Evolutionary conservation across 2,329 filamentous ascomycete genomes (phyloP), one percentile per base, ranked within the genome.

Genomic region (Botryotinia convoluta): DNA sequence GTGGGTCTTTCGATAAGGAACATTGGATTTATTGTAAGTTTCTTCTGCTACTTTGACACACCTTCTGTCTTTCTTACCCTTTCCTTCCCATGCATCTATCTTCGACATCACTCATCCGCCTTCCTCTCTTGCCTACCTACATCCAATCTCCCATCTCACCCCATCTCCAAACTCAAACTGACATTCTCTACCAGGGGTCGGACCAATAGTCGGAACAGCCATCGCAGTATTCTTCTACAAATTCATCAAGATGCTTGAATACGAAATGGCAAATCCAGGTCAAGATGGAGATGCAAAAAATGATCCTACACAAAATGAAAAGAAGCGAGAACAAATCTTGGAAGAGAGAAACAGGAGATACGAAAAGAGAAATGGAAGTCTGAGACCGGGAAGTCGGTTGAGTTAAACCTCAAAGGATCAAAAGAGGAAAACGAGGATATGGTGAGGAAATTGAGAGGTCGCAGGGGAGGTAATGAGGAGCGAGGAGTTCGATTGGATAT

Each of bases 211-310:
- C 71, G 87, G 87, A 0, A 76, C 85, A 1, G 72, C 85, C 16
- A 78, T 89, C 26, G 86, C 87, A 1, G 84, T 82, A 26, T 83
- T 72, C 26, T 83, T 87, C 60, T 89, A 87, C 80, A 82, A 82
- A 70, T 76, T 86, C 26, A 81, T 89, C 75, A 87, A 87, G 79
- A 79, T 81, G 67, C 81, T 88, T 37, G 83, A 88, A 73, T 89
- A 88, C 79, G 81, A 85, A 75, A 85, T 54, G 88, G 87, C 75
- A 5, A 79, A 78, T 39, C 77, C 77, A 39, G 77, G 86, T 6
- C 77, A 79, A 72, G 77, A 78, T n/a, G 71, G 68, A 4, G 72
- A 74, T 48, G 61, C 48, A 3, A 57, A 74, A 45, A 74, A 72
- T 39, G 70, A 72, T 51, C 73, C 73, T 16, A 74, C 63, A 5